Evolutionary conservation across 139 green algal species (phyloP), one percentile per base, ranked within the genome.

Genomic region (Astrephomene gubernaculifera): DNA sequence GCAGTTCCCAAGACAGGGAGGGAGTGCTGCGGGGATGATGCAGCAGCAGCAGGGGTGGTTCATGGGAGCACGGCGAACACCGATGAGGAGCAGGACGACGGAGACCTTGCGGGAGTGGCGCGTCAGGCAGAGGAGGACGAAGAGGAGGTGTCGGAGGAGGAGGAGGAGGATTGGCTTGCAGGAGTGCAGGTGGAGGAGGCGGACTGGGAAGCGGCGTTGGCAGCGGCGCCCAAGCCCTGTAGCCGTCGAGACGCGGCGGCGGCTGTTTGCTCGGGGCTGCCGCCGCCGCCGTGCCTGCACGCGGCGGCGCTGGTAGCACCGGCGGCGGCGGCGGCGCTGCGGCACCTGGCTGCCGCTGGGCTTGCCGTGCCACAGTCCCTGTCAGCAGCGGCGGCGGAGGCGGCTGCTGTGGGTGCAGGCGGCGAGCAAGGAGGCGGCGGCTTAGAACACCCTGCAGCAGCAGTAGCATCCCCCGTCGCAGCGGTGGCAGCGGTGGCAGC

Each of bases 181-280:
- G 60, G n/a, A 7, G 43, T 83, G 33, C 35, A 10, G 4, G 82
- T 83, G 82, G 35, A 24, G 71, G 71, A 57, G 10, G 22, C 53
- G 12, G 93, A 96, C 82, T 96, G 92, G 93, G 9, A 25, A 27
- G 70, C 80, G n/a, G 94, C 94, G 9, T 82, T 96, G 57, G 82
- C 84, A 21, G 45, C 69, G 4, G 91, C 89, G 22, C 88, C 93
- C 4, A 78, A 86, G 27, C 93, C 94, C 8, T 94, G 91, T 79
- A 90, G 87, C 52, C 86, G 86, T 5, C 86, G 93, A 25, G 70
- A 91, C 17, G 85, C 79, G 19, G 24, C 80, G 31, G 89, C 86
- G 0, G 82, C 79, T 0, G 75, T 69, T 4, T 39, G 29, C 27
- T 4, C 7, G 25, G 70, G 74, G 21, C 83, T 53, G 49, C 38